Evolutionary conservation across 805 yeast species (phyloP), one percentile per base, ranked within the genome.

Genomic region (Saccharomycopsis malanga): DNA sequence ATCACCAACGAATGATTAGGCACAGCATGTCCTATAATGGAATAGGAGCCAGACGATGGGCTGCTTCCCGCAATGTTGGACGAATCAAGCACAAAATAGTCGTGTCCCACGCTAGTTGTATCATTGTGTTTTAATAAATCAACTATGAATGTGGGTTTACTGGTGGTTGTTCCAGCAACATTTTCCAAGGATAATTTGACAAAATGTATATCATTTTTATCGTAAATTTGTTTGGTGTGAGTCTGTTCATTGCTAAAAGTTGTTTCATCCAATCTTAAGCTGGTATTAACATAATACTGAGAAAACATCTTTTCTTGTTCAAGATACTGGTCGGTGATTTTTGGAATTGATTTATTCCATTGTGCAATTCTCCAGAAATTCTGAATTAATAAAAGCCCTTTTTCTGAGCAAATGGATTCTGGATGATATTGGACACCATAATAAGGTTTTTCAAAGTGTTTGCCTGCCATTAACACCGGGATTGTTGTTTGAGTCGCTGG

Each of bases 391-490:
- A 61, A 57, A 2, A 59, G 70, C 1, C 98, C 98, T 40, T 66
- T 56, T 12, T 71, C 67, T 0, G 97, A 87, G 56, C 96, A 87
- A 34, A 91, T 78, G 1, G 96, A 87, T 59, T 93, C 99, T 0
- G 98, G 98, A 58, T 93, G 99, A 58, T 89, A 94, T 58, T 93
- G 99, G 2, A 93, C 97, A 0, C 96, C 98, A 61, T 71, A 91
- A 67, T 83, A 84, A 0, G 97, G 97, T 18, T 66, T 63, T 0
- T 32, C 17, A 0, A 42, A 54, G 57, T 86, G 89, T 58, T 67
- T 73, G 0, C 74, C 93, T 0, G 95, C 96, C 99, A 93, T 93
- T 25, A 87, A 60, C 4, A 83, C n/a, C n/a, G n/a, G n/a, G n/a
- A n/a, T n/a, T n/a, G n/a, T n/a, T n/a, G n/a, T n/a, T n/a, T n/a